A percentile compares a stretch with the other conserved stretches of the same genome.
Evolutionary conservation across 352 stramenopile species (phyloP).

Genomic region (Phytophthora cryptogea): DNA sequence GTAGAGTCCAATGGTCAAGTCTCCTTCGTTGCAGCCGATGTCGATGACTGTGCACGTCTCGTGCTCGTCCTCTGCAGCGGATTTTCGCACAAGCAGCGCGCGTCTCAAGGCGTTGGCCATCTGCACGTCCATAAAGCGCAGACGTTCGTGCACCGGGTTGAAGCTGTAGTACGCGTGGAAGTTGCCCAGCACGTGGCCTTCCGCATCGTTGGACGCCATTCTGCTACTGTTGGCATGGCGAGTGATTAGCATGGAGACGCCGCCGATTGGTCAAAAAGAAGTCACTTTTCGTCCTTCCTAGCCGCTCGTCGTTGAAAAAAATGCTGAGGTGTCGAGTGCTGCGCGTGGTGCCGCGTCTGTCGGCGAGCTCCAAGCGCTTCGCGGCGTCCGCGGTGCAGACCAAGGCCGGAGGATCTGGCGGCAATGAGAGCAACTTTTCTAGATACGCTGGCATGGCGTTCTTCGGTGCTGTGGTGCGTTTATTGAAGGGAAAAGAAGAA

Average conservation of each 20-base stretch:
- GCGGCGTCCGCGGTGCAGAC: conserved; percentile 30
- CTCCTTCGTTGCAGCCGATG: conserved; percentile 85
- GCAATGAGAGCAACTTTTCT: conserved; percentile 69
- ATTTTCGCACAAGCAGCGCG: conserved; percentile 41
- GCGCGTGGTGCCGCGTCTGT: conserved; percentile 21
- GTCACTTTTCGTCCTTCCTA: background rate
- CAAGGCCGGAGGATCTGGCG: conserved; percentile 4
- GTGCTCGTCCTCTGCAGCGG: conserved; percentile 1
- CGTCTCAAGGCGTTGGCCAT: conserved; percentile 47
- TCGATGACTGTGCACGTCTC: conserved; percentile 59
- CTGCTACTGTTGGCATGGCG: conserved; percentile 7
- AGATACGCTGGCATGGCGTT: conserved; percentile 85
- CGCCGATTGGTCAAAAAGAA: conserved; percentile 27
- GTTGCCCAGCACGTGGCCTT: conserved; percentile 82
- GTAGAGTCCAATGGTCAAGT: conserved; percentile 76
- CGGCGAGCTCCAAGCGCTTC: conserved; percentile 30
- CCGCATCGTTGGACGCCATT: conserved; percentile 42
- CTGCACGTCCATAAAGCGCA: conserved; percentile 70
- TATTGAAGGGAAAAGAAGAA: background rate
- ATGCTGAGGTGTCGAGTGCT: conserved; percentile 32
- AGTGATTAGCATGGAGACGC: no score
- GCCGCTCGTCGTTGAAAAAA: conserved; percentile 4
- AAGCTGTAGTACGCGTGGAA: conserved; percentile 89
- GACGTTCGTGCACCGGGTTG: conserved; percentile 70
- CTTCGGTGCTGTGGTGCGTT: conserved; percentile 79